These are phyloP conservation scores for Astragalus glycyphyllos DNA, from an alignment of 306 rosid species.

Conservation along the genomic window DNA sequence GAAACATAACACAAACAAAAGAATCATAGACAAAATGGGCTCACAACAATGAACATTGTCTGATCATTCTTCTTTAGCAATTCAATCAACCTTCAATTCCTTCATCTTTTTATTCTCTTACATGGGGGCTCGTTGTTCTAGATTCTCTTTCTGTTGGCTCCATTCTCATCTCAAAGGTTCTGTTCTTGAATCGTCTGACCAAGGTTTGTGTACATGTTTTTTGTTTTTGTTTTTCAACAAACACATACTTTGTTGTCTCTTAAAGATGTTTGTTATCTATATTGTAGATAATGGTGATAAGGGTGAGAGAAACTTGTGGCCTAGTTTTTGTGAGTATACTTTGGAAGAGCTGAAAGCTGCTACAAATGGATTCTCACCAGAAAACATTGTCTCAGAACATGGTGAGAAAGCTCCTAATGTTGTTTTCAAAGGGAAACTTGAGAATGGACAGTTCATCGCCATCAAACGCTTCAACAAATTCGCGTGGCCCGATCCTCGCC, in stretches of 20 bases:
- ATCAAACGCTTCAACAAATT: slow-evolving; percentile 92
- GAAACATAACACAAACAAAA: slow-evolving; percentile 24
- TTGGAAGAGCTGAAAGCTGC: slow-evolving; percentile 75
- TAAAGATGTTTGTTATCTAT: slow-evolving; percentile 14
- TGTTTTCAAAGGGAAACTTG: slow-evolving; percentile 82
- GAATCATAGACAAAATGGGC: slow-evolving; percentile 37
- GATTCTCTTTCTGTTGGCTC: slow-evolving; percentile 88
- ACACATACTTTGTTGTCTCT: background rate
- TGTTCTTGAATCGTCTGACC: slow-evolving; percentile 80
- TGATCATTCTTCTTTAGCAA: slow-evolving; percentile 40
- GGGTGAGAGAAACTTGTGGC: slow-evolving; percentile 56
- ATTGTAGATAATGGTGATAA: slow-evolving; percentile 80
- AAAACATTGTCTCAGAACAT: slow-evolving; percentile 90
- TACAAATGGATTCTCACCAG: slow-evolving; percentile 73
- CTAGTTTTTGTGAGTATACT: slow-evolving; percentile 74
- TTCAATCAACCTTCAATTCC: slow-evolving; percentile 31
- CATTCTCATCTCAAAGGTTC: slow-evolving; percentile 79
- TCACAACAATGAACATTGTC: slow-evolving; percentile 45
- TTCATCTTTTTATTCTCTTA: slow-evolving; percentile 23
- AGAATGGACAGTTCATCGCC: slow-evolving; percentile 67
- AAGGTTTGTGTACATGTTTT: slow-evolving; percentile 53
- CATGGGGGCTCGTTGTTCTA: slow-evolving; percentile 96
- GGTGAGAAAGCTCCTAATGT: slow-evolving; percentile 95
- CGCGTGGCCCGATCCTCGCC: slow-evolving; percentile 95
- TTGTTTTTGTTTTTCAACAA: background rate